Percentiles rank a stretch among this genome's conserved stretches.
Conservation (phyloP, 257 asterid species). For the Solanum virginianum region DNA sequence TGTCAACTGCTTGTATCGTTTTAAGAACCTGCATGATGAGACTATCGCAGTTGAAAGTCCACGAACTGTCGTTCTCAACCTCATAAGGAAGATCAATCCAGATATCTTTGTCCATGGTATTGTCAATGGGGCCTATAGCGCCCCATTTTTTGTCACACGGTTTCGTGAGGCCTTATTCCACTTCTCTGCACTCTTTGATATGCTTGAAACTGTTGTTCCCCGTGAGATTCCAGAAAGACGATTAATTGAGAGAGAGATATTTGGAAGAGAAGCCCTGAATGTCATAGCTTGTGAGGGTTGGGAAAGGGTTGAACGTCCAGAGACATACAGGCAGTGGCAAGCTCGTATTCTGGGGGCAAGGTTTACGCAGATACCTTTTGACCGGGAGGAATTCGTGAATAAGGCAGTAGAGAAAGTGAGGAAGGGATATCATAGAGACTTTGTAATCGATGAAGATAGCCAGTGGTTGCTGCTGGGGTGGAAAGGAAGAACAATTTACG, state of each 20-base stretch:
- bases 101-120: constrained; percentile 47
- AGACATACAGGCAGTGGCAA: constrained; percentile 80
- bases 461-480: constrained; percentile 71
- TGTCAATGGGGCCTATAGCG: constrained; percentile 54
- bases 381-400: constrained; percentile 12
- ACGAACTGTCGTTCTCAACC: constrained; percentile 37
- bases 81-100: constrained; percentile 48
- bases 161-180: constrained; percentile 67
- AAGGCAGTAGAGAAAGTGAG: constrained; percentile 37
- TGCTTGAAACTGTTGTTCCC: constrained; percentile 52
- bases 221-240: constrained; percentile 44
- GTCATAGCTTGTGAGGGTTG: constrained; percentile 80
- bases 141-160: constrained; percentile 59
- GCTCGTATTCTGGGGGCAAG: constrained; percentile 50
- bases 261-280: constrained; percentile 60
- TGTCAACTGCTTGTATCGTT: constrained; percentile 40
- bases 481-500: constrained; percentile 71
- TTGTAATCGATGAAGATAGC: constrained; percentile 55
- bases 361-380: constrained; percentile 36
- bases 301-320: constrained; percentile 77
- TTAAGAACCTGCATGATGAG: constrained; percentile 55
- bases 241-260: constrained; percentile 54
- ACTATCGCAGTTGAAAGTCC: constrained; percentile 42
- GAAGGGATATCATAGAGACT: constrained; percentile 48
- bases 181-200: constrained; percentile 60